Percentiles rank a stretch among this genome's conserved stretches.
Evolutionary conservation across 495 filamentous ascomycete species (phyloP).

Genomic region (Penicillium lagena): DNA sequence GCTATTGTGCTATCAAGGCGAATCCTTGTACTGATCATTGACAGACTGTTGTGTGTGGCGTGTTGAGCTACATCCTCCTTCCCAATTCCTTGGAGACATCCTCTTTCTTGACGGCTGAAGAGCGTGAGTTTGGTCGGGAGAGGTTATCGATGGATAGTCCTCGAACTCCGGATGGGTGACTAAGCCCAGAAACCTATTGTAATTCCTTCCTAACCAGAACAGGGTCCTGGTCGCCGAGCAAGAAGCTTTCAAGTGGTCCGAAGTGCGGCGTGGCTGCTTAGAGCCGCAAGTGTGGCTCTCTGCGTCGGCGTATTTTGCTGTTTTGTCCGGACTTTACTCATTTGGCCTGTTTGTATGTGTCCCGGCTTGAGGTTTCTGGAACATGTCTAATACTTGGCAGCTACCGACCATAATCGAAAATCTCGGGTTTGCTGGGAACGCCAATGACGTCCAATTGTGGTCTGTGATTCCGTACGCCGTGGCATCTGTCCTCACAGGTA

Average conservation of each 20-base stretch:
- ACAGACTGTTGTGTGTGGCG: slow-evolving; percentile 44
- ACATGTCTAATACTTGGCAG: slow-evolving; percentile 9
- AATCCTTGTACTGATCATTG: slow-evolving; percentile 9
- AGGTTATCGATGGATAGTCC: slow-evolving; percentile 33
- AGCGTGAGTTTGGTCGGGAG: slow-evolving; percentile 38
- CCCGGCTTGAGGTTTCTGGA: too few relatives aligned
- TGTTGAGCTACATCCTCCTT: slow-evolving; percentile 49
- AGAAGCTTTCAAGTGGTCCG: slow-evolving; percentile 34
- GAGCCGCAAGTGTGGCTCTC: slow-evolving; percentile 36
- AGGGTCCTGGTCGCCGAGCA: slow-evolving; percentile 22
- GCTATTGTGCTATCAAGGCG: neutral
- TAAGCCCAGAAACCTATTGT: neutral
- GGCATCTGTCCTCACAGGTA: slow-evolving; percentile 67
- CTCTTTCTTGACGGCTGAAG: slow-evolving; percentile 42
- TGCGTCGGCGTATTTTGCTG: slow-evolving; percentile 38
- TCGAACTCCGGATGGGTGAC: slow-evolving; percentile 25
- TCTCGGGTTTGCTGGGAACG: slow-evolving; percentile 53
- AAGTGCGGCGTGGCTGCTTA: slow-evolving; percentile 31
- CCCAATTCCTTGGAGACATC: slow-evolving; percentile 47
- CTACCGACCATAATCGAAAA: slow-evolving; percentile 74
- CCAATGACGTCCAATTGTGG: slow-evolving; percentile 71
- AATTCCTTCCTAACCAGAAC: neutral
- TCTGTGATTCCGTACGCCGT: slow-evolving; percentile 82
- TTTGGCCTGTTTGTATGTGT: slow-evolving; percentile 36
- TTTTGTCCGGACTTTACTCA: slow-evolving; percentile 36